phyloP scores from a whole-genome alignment of 208 protist species.

The Leishmania braziliensis region DNA sequence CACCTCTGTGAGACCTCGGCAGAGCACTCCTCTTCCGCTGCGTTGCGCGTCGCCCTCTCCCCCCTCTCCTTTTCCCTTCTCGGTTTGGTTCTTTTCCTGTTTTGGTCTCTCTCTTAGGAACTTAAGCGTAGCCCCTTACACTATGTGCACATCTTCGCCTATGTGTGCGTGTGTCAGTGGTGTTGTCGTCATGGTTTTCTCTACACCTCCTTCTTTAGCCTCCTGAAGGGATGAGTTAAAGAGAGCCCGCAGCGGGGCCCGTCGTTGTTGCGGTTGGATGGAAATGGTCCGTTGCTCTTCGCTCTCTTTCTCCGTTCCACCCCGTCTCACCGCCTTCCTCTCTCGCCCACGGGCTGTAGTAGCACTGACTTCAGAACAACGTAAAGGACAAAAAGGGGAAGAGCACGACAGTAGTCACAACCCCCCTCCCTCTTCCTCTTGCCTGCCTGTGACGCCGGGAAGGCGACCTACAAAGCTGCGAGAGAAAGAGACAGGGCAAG shows the following conservation, averaged over 20 bases:
- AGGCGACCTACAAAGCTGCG: not conserved
- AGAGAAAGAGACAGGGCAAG: not conserved
- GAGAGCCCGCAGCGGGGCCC: not conserved
- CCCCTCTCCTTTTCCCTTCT: not conserved
- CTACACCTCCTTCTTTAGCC: not conserved
- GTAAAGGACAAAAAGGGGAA: not conserved
- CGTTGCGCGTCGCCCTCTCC: not conserved
- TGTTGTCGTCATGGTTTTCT: slow-evolving; percentile 2
- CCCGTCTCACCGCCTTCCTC: not conserved
- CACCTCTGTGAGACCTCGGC: not conserved
- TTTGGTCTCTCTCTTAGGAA: slow-evolving; percentile 6
- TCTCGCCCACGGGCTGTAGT: slow-evolving; percentile 3
- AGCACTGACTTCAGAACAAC: slow-evolving; percentile 1
- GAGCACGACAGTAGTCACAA: not conserved
- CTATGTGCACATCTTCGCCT: not conserved
- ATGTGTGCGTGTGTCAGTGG: not conserved
- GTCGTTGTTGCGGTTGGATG: not conserved
- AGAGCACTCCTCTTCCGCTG: not conserved
- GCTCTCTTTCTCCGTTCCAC: not conserved
- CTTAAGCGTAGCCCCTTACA: slow-evolving; percentile 10
- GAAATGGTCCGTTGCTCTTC: not conserved
- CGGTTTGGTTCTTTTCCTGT: not conserved
- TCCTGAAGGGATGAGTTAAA: not conserved
- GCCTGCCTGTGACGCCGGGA: not conserved
- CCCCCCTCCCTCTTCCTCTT: not conserved